Base-by-base conservation (phyloP, 2,329 filamentous ascomycete genomes). In the Penicillium sp. region DNA sequence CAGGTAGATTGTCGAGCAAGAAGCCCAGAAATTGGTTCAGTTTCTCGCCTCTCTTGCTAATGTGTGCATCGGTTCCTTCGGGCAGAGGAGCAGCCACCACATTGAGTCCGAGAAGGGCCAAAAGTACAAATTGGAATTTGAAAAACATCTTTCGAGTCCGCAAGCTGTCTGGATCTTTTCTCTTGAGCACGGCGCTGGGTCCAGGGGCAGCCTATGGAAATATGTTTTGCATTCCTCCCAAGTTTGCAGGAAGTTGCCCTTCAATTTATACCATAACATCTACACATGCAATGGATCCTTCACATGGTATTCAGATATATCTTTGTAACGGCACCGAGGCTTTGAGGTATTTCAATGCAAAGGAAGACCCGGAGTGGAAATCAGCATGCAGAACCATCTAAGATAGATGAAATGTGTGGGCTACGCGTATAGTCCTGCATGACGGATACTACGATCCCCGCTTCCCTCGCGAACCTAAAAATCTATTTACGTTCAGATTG, bases 21-120 rank as follows among this genome's bases (percentile, higher is more conserved):
- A 45, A 13, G n/a, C 47, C 40, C 13, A 61, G 45, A 31, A 59
- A 59, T 22, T 44, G 31, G 39, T 61, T 61, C 21, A 61, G 49
- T 5, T 9, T 13, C 5, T 46, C 32, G 6, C 47, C 44, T 8
- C 45, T 45, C 14, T 54, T 43, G 39, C 42, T 21, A 21, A 38
- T 11, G 13, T 47, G 8, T 38, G 32, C 32, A 21, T 38, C 38
- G 18, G 8, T 21, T 21, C 16, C n/a, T 40, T 18, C 38, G 9
- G 38, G n/a, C 18, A 40, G 7, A 3, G 38, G 38, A 18, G 38
- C n/a, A 4, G 38, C n/a, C 5, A 16, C 9, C 10, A 21, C 16
- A 21, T 16, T 16, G 2, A 40, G 38, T 11, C 38, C 38, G 3
- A 40, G 38, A 21, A 40, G 16, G 16, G 14, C 10, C 16, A 40